Evolutionary conservation across 2,329 filamentous ascomycete genomes (phyloP).

Genomic region (Cadophora luteo-olivacea): DNA sequence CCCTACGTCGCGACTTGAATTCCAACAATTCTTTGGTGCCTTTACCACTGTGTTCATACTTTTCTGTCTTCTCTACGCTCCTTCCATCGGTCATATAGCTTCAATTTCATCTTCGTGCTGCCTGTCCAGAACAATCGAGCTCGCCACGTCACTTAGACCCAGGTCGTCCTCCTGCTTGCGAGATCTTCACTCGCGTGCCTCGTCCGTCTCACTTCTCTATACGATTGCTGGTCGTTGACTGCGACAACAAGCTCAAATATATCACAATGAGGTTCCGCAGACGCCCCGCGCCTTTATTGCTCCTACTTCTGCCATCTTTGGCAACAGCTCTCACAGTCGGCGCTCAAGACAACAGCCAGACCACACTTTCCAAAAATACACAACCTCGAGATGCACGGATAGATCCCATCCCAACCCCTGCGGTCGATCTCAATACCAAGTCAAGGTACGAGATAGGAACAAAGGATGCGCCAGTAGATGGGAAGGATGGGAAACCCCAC

Average conservation of each 20-base stretch:
- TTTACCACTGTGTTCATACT: slow-evolving; percentile 11
- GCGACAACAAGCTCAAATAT: slow-evolving; percentile 16
- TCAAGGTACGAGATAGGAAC: slow-evolving; percentile 53
- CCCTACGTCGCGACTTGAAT: slow-evolving; percentile 12
- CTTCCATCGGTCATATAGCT: slow-evolving; percentile 15
- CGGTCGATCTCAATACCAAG: slow-evolving; percentile 44
- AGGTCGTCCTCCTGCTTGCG: neutral
- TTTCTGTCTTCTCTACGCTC: slow-evolving; percentile 12
- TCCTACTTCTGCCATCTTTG: slow-evolving; percentile 65
- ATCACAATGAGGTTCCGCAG: slow-evolving; percentile 64
- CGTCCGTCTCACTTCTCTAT: neutral
- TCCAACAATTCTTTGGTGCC: neutral
- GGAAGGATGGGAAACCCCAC: slow-evolving; percentile 92
- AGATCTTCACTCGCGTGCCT: slow-evolving; percentile 8
- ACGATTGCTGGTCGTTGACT: slow-evolving; percentile 12
- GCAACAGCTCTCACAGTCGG: slow-evolving; percentile 50
- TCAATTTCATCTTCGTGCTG: neutral
- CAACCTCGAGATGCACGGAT: slow-evolving; percentile 33
- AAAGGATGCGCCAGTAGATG: slow-evolving; percentile 89
- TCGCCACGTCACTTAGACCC: slow-evolving; percentile 28
- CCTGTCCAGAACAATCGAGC: slow-evolving; percentile 2
- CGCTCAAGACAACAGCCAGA: slow-evolving; percentile 36
- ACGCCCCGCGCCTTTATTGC: slow-evolving; percentile 59
- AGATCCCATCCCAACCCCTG: slow-evolving; percentile 33
- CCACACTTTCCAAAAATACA: slow-evolving; percentile 35